Evolutionary conservation across 495 filamentous ascomycete genomes (phyloP).

Genomic region (Hypoxylon subgilvum): DNA sequence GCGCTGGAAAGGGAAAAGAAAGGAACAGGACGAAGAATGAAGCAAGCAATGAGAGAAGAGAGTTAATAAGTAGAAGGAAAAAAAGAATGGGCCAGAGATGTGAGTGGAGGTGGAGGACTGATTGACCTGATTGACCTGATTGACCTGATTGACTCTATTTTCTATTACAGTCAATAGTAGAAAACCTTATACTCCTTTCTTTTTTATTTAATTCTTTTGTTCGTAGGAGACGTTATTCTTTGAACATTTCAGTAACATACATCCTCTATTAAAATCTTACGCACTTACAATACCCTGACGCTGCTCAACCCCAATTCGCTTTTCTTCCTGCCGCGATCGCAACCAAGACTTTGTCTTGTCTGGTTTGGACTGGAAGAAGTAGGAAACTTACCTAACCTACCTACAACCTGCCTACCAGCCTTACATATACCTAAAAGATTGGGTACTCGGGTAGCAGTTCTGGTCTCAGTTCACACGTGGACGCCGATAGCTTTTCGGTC

Average conservation of each 20-base stretch:
- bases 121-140: no score
- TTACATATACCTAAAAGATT: not conserved
- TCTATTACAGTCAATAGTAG: constrained; percentile 18
- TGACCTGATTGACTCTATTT: no score
- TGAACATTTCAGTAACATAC: no score
- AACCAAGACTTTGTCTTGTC: constrained; percentile 35
- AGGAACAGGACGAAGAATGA: constrained; percentile 8
- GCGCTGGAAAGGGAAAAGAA: constrained; percentile 28
- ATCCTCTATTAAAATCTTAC: no score
- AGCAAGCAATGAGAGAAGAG: not conserved
- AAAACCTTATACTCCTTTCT: constrained; percentile 2
- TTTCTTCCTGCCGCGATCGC: constrained; percentile 33
- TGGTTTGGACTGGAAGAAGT: constrained; percentile 10
- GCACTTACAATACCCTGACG: no score
- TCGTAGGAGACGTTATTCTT: no score
- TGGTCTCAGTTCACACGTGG: constrained; percentile 35
- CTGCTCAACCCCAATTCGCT: not conserved
- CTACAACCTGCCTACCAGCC: not conserved
- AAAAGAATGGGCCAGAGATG: not conserved
- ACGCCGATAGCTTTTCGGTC: constrained; percentile 32
- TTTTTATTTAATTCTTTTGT: not conserved
- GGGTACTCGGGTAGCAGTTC: constrained; percentile 17
- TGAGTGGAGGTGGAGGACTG: no score
- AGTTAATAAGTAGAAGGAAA: not conserved
- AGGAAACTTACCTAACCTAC: not conserved